Percentiles rank a stretch among this genome's conserved stretches.
Conservation (phyloP, 805 yeast genomes). For the Jamesozyma rosinii region DNA sequence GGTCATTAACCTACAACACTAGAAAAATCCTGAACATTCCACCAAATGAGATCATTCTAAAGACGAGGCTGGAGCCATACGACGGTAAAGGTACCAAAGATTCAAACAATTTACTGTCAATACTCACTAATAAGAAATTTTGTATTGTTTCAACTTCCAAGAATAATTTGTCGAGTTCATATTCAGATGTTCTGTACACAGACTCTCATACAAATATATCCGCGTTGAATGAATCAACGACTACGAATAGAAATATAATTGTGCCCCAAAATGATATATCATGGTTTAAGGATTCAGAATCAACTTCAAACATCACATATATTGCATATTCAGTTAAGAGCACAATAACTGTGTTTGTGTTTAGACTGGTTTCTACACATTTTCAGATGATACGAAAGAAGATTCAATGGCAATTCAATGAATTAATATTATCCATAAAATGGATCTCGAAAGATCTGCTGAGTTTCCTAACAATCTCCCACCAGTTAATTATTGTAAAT, state of each 20-base stretch:
- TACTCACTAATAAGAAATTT: conserved; percentile 17
- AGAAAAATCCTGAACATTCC: conserved; percentile 11
- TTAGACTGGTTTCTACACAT: neutral
- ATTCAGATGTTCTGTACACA: neutral
- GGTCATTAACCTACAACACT: conserved; percentile 22
- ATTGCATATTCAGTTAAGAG: conserved; percentile 17
- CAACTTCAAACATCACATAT: conserved; percentile 3
- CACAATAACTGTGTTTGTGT: conserved; percentile 6
- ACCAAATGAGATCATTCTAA: conserved; percentile 8
- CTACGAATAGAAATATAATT: neutral
- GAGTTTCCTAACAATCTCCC: conserved; percentile 22
- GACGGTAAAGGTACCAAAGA: neutral
- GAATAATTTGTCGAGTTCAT: neutral
- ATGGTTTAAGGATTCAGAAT: conserved; percentile 12
- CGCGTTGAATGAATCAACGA: neutral
- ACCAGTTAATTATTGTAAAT: conserved; percentile 18
- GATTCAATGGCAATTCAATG: conserved; percentile 5
- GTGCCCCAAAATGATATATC: conserved; percentile 9
- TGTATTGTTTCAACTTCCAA: conserved; percentile 9
- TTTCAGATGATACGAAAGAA: conserved; percentile 3
- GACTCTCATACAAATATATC: neutral
- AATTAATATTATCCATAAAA: conserved; percentile 14
- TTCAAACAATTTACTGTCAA: conserved; percentile 16
- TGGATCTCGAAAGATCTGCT: conserved; percentile 21
- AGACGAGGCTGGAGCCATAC: conserved; percentile 9